Percentiles rank a stretch among this genome's conserved stretches.
phyloP scores from a whole-genome alignment of 441 rosid species.

The Gossypium gossypioides region DNA sequence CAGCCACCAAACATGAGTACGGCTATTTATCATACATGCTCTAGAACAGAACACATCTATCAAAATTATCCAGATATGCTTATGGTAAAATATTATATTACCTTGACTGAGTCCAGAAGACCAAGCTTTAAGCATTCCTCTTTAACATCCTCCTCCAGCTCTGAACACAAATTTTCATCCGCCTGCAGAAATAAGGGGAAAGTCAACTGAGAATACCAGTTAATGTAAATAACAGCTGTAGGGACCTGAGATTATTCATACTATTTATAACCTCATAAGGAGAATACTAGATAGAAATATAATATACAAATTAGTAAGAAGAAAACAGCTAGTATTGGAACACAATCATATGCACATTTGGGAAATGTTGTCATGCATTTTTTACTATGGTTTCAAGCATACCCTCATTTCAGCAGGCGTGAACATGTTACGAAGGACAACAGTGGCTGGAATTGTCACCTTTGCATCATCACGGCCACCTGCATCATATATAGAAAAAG shows the following conservation, averaged over 20 bases:
- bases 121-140: conserved; percentile 84
- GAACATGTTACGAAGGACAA: conserved; percentile 75
- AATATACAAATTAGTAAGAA: not conserved
- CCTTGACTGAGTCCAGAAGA: conserved; percentile 79
- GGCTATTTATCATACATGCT: not conserved
- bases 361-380: not conserved
- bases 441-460: conserved; percentile 62
- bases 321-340: not conserved
- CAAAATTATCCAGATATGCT: conserved; percentile 4
- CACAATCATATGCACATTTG: not conserved
- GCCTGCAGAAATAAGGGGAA: conserved; percentile 31
- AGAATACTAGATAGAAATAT: not conserved
- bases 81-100: conserved; percentile 20
- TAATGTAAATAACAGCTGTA: not conserved
- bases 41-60: not conserved
- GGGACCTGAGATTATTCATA: not conserved
- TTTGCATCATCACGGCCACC: conserved; percentile 95
- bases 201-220: conserved; percentile 2
- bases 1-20: not conserved
- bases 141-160: conserved; percentile 69
- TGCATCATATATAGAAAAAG: conserved; percentile 20
- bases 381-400: conserved; percentile 7
- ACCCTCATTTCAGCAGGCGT: conserved; percentile 84
- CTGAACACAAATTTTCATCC: conserved; percentile 64
- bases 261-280: not conserved